Evolutionary conservation across 176 grass and related monocot species (phyloP), one percentile per base, ranked within the genome.

Genomic region (Oryza nivara): DNA sequence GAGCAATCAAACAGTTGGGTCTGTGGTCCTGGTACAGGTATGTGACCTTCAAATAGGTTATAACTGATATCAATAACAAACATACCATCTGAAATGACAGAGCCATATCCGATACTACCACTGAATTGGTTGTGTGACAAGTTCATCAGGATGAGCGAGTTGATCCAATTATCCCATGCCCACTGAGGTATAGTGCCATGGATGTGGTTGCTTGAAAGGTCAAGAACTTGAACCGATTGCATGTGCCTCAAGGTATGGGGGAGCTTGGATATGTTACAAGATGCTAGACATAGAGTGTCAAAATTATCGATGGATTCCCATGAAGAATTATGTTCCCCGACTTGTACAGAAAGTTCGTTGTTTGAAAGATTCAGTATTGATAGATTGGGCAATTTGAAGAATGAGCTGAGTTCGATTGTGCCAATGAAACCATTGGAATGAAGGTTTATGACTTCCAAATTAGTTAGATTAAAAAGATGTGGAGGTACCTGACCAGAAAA

Each of bases 161-260:
- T 16, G 14, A 13, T 44, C 38, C 68, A 75, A 2, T 44, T 89
- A 14, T 67, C 75, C 82, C 84, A 88, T 72, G 83, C 71, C 90
- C 90, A 95, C 4, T 15, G 26, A 16, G 93, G 93, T 77, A 95
- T 65, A 4, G 11, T 6, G 25, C 76, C 86, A 14, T 74, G 34
- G 48, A 95, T 91, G 22, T 83, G 68, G 43, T 95, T 95, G 19
- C 75, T 72, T 19, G 93, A 92, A 58, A 95, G 86, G 83, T 95
- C 93, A 23, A 95, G 67, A 12, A 0, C 11, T n/a, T 5, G 43
- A 7, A 92, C 75, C 7, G 6, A 19, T 61, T 72, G 3, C 17
- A 82, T 76, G 40, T 73, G 36, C 67, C 65, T 85, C 10, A 95
- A 56, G 22, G 88, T 68, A 65, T 22, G 36, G 2, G 88, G 93